A percentile compares a stretch with the other conserved stretches of the same genome.
Evolutionary conservation across 1,284 basidiomycete species (phyloP).

Genomic region (Ceratobasidium sp.): DNA sequence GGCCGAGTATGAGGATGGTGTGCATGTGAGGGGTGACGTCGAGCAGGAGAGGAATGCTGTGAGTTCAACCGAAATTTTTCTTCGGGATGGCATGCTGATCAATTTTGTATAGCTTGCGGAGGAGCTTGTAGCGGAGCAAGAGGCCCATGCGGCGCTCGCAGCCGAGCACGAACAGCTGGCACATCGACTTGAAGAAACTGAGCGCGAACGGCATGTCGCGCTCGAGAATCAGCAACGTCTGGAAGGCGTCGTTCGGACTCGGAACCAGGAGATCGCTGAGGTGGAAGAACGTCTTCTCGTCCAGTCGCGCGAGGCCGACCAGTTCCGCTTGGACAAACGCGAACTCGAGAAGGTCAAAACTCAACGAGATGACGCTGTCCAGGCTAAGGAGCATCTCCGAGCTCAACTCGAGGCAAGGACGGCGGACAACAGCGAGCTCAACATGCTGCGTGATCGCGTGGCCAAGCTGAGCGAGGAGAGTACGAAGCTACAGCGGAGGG

Average conservation of each 20-base stretch:
- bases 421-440: constrained; percentile 10
- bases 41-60: constrained; percentile 36
- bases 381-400: constrained; percentile 41
- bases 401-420: constrained; percentile 6
- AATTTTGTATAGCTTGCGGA: constrained; percentile 12
- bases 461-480: constrained; percentile 71
- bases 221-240: constrained; percentile 36
- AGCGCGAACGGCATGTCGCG: constrained; percentile 17
- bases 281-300: constrained; percentile 30
- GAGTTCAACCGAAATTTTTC: neutral
- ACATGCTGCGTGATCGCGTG: constrained; percentile 54
- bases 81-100: neutral
- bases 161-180: constrained; percentile 23
- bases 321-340: constrained; percentile 21
- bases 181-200: constrained; percentile 14
- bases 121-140: constrained; percentile 21
- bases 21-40: constrained; percentile 11
- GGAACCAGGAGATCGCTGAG: constrained; percentile 38
- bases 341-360: constrained; percentile 37
- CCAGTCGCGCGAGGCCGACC: constrained; percentile 26
- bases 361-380: constrained; percentile 38
- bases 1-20: constrained; percentile 29
- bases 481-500: constrained; percentile 71
- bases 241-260: constrained; percentile 35
- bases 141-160: constrained; percentile 13